phyloP scores from a whole-genome alignment of 768 basidiomycete species.

The Tulasnella sp. region DNA sequence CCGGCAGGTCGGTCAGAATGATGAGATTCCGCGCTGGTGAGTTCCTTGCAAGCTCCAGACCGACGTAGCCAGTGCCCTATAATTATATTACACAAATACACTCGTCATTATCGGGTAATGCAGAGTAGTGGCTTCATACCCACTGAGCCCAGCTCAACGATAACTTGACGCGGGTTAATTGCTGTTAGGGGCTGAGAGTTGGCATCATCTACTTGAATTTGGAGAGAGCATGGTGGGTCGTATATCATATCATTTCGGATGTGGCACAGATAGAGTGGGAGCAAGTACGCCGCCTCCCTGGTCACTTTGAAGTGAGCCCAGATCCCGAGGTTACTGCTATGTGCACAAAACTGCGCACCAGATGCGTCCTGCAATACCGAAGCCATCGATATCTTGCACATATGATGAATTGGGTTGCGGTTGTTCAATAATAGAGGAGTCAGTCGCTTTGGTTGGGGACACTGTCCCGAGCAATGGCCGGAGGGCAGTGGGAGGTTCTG shows the following conservation, averaged over 20 bases:
- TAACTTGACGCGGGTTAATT: neutral
- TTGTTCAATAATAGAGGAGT: neutral
- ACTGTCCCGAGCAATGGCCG: too few species aligned
- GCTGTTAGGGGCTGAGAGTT: neutral
- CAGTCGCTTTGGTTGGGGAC: too few species aligned
- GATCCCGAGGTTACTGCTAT: neutral
- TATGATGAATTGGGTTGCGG: neutral
- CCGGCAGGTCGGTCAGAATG: slow-evolving; percentile 64
- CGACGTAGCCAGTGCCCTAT: slow-evolving; percentile 56
- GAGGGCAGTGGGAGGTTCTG: neutral
- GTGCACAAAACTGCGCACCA: neutral
- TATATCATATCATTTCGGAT: neutral
- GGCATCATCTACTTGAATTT: neutral
- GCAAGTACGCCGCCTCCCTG: slow-evolving; percentile 8
- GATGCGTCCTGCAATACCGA: slow-evolving; percentile 7
- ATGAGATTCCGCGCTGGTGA: slow-evolving; percentile 30
- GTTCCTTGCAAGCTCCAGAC: slow-evolving; percentile 36
- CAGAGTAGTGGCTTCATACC: neutral
- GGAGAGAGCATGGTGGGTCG: slow-evolving; percentile 1
- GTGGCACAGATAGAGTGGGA: neutral
- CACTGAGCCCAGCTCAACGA: slow-evolving; percentile 12
- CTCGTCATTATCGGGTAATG: neutral
- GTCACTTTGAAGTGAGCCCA: neutral
- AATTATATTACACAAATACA: too few species aligned
- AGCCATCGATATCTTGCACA: slow-evolving; percentile 3